Evolutionary conservation across 352 stramenopile genomes (phyloP), one percentile per base, ranked within the genome.

Genomic region (Pythium brachiatum): DNA sequence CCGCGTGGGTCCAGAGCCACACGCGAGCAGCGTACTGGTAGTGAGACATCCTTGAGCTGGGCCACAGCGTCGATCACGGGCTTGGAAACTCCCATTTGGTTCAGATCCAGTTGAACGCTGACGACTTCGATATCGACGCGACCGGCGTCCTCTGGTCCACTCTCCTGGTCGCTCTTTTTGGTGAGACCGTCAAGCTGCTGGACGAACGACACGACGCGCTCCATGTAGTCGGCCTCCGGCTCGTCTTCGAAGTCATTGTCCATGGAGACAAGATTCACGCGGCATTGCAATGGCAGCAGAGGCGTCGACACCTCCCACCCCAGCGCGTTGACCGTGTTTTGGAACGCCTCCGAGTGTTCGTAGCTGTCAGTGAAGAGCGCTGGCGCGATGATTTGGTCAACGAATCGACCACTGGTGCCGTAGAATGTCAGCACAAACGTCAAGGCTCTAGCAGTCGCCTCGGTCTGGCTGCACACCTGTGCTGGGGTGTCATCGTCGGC

Each of bases 391-490:
- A 39, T 27, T n/a, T 66, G 51, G 8, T 51, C 60, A 6, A 66
- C 32, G 25, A 66, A 57, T 13, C 41, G 51, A 26, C 60, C 60
- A 1, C 27, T 32, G 0, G 60, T 61, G 16, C 60, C 60, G 32
- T 66, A 61, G 43, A 66, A 66, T 16, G 60, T 66, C 15, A 66
- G 52, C 25, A 57, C 60, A 43, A 66, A 61, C 43, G 53, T 21
- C 0, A 66, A 43, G 6, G 43, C 12, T 12, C 26, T 41, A 15
- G 18, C 23, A 21, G 21, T 8, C 18, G n/a, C 26, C 7, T 27
- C 8, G n/a, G 18, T 23, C 29, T 15, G 3, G n/a, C 13, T 21
- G 5, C 8, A 23, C 8, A 15, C 2, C 12, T 62, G 23, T 0
- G 7, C 12, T 4, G 11, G 27, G 26, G 36, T 4, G 2, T 60